Base-by-base conservation (phyloP, 441 rosid genomes). In the Gossypium gossypioides region DNA sequence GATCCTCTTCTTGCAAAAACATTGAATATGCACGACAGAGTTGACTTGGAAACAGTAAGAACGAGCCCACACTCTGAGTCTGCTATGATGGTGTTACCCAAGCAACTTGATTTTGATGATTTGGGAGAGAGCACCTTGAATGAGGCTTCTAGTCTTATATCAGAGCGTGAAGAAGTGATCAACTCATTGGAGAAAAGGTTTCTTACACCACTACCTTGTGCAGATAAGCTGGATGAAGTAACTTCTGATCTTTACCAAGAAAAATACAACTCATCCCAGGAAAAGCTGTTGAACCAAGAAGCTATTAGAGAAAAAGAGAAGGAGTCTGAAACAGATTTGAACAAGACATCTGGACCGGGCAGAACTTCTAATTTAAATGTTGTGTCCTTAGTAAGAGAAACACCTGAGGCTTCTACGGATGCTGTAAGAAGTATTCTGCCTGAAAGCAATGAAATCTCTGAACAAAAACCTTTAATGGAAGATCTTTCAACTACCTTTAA, bases 41-140 rank as follows among this genome's bases (percentile, higher is more conserved):
- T 72, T 29, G 77, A 55, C 61, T 64, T 56, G 72, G 81, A 71
- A 68, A 77, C 16, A 69, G 72, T 72, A 48, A 80, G 61, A 29
- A 61, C 81, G 71, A 70, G 79, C 79, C 73, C 60, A 54, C 63
- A 54, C 19, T 54, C 69, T 79, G 75, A 80, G 64, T 73, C 70
- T 66, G 62, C 73, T 44, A 72, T 70, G 73, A 75, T 52, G 72
- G 72, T 86, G 77, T 64, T 81, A 74, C 87, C 86, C 51, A 79
- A 80, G 77, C 82, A 79, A 65, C 82, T 82, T 77, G 72, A 83
- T 79, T 86, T 89, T 76, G 80, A 79, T 77, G 83, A 83, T 75
- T 51, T 66, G 27, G 84, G 68, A 72, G 85, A 83, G 56, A 18
- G 24, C 77, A 58, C 50, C 65, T 60, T 81, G 67, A 48, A 71